A percentile compares a stretch with the other conserved stretches of the same genome.
Conservation (phyloP, 1,284 basidiomycete genomes). For the Leccinum subfulvum region DNA sequence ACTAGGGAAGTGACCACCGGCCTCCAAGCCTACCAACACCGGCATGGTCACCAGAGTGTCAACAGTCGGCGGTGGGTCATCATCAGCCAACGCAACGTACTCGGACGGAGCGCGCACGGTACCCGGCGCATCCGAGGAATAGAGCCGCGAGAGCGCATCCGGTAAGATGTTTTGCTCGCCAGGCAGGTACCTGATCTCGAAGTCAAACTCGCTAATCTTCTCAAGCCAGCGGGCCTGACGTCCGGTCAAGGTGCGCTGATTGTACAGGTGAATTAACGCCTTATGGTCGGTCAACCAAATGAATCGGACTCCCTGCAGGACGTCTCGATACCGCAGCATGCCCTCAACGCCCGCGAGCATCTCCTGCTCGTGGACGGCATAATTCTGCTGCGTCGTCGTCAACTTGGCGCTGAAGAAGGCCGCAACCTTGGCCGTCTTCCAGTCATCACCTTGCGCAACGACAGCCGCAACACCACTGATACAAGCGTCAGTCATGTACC, state of each 20-base stretch:
- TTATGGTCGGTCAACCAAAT: conserved; percentile 40
- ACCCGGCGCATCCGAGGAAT: conserved; percentile 18
- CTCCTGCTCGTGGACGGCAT: conserved; percentile 23
- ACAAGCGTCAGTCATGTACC: not conserved
- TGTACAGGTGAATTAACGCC: conserved; percentile 31
- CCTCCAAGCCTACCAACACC: too few species aligned
- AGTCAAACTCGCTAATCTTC: conserved; percentile 14
- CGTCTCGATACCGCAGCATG: conserved; percentile 16
- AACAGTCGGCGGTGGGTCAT: too few species aligned
- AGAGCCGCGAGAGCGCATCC: conserved; percentile 26
- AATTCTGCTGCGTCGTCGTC: conserved; percentile 30
- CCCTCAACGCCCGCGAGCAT: conserved; percentile 15
- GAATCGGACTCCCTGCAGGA: conserved; percentile 31
- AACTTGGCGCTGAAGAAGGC: conserved; percentile 43
- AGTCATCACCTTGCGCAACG: not conserved
- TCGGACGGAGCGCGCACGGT: conserved; percentile 4
- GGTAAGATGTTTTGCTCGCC: conserved; percentile 18
- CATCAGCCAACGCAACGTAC: too few species aligned
- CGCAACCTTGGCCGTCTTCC: conserved; percentile 20
- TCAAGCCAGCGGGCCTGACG: conserved; percentile 41
- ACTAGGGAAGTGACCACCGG: too few species aligned
- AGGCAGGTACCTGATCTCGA: conserved; percentile 7
- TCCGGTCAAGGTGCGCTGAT: conserved; percentile 34
- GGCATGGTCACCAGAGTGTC: too few species aligned
- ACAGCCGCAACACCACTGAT: not conserved